These are phyloP conservation scores for Cymbopogon flexuosus DNA, from an alignment of 202 grass and related monocot species.

Conservation along the genomic window DNA sequence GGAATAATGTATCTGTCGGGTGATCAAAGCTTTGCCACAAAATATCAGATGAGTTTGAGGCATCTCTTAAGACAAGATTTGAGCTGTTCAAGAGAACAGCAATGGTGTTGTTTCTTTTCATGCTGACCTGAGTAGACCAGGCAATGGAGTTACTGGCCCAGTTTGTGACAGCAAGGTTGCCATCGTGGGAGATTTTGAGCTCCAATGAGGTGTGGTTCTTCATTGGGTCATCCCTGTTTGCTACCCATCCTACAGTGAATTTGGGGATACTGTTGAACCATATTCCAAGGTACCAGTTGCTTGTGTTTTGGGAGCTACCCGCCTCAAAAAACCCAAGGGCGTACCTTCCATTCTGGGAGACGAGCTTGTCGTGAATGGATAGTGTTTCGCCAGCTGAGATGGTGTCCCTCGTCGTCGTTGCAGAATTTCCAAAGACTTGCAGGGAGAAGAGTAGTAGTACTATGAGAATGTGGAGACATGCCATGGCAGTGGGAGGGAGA, in stretches of 20 bases:
- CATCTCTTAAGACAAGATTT: conserved; percentile 3
- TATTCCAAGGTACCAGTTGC: conserved; percentile 49
- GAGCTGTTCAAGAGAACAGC: neutral
- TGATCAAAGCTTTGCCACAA: conserved; percentile 36
- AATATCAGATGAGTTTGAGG: neutral
- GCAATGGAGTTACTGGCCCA: neutral
- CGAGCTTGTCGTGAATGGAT: conserved; percentile 4
- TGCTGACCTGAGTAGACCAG: conserved; percentile 18
- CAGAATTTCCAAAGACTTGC: neutral
- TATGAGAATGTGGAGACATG: neutral
- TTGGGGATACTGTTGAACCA: conserved; percentile 49
- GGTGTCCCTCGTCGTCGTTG: conserved; percentile 9
- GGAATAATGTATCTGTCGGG: conserved; percentile 16
- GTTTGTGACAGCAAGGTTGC: conserved; percentile 29
- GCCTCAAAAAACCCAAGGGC: conserved; percentile 20
- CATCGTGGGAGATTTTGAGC: conserved; percentile 33
- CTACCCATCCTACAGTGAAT: conserved; percentile 27
- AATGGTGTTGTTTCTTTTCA: neutral
- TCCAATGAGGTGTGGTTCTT: neutral
- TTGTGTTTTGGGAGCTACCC: neutral
- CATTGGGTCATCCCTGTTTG: conserved; percentile 32
- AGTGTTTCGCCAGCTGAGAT: conserved; percentile 24
- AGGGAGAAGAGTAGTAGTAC: neutral
- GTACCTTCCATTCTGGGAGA: conserved; percentile 37
- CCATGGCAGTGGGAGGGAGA: neutral